Percentiles rank a stretch among this genome's conserved stretches.
phyloP scores from a whole-genome alignment of 257 asterid genomes.

The Scutellaria barbata region DNA sequence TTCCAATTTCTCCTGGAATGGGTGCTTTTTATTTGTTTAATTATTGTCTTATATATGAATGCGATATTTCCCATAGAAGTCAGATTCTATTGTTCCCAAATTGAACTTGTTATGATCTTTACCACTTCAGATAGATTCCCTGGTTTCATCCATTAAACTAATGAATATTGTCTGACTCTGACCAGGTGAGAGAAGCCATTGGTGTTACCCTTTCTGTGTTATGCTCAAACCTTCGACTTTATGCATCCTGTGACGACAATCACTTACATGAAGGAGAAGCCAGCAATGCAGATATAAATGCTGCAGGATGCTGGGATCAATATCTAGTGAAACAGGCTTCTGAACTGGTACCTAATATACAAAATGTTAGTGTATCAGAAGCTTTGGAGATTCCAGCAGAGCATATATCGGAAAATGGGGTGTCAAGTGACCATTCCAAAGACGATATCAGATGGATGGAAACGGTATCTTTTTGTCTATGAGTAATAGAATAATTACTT shows the following conservation, averaged over 20 bases:
- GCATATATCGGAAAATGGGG: slow-evolving; percentile 51
- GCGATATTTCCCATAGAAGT: slow-evolving; percentile 5
- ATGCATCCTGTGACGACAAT: slow-evolving; percentile 50
- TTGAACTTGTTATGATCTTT: slow-evolving; percentile 16
- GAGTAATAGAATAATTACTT: slow-evolving; percentile 24
- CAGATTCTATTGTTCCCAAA: slow-evolving; percentile 25
- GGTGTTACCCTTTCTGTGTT: slow-evolving; percentile 87
- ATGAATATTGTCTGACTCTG: slow-evolving; percentile 36
- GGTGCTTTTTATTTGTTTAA: not conserved
- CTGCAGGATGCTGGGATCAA: slow-evolving; percentile 65
- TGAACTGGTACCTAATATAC: slow-evolving; percentile 74
- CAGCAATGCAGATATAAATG: slow-evolving; percentile 33
- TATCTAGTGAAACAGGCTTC: slow-evolving; percentile 68
- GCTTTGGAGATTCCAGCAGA: slow-evolving; percentile 49
- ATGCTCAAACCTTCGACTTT: slow-evolving; percentile 89
- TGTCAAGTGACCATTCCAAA: slow-evolving; percentile 60
- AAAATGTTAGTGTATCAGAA: slow-evolving; percentile 66
- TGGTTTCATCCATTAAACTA: slow-evolving; percentile 28
- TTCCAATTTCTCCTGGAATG: slow-evolving; percentile 6
- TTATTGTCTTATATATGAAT: slow-evolving; percentile 12
- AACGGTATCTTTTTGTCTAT: slow-evolving; percentile 67
- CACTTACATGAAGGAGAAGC: slow-evolving; percentile 47
- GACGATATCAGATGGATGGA: slow-evolving; percentile 99
- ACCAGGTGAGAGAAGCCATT: slow-evolving; percentile 96
- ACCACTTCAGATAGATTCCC: slow-evolving; percentile 23